These are phyloP conservation scores for Pyrenochaeta sp. DNA, from an alignment of 2,329 filamentous ascomycete genomes.

Conservation along the genomic window DNA sequence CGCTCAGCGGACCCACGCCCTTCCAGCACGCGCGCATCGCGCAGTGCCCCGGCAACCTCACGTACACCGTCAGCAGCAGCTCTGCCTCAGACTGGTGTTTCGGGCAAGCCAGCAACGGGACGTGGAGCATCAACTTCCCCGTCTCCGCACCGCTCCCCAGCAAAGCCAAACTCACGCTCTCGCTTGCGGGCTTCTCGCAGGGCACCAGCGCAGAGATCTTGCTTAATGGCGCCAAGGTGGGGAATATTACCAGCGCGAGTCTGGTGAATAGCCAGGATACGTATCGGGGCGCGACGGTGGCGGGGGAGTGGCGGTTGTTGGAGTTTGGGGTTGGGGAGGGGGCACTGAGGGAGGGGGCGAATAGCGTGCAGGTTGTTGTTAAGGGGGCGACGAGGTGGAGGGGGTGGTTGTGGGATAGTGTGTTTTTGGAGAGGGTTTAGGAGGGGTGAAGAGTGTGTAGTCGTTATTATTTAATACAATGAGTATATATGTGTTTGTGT, in stretches of 20 bases:
- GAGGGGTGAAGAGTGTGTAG: neutral
- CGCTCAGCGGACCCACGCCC: constrained; percentile 51
- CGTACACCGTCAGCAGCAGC: constrained; percentile 52
- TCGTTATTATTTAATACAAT: too few species aligned
- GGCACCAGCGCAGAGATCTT: constrained; percentile 52
- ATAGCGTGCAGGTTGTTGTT: constrained; percentile 49
- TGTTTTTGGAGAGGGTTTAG: constrained; percentile 47
- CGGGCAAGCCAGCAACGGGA: constrained; percentile 51
- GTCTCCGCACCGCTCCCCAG: constrained; percentile 22
- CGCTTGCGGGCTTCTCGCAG: constrained; percentile 55
- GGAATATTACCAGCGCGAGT: constrained; percentile 49
- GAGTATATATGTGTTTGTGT: too few species aligned
- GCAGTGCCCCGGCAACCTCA: constrained; percentile 55
- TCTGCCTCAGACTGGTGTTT: constrained; percentile 57
- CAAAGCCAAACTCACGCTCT: constrained; percentile 52
- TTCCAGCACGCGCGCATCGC: constrained; percentile 56
- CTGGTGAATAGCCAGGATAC: constrained; percentile 56
- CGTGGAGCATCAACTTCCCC: constrained; percentile 46
- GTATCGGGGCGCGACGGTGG: constrained; percentile 57
- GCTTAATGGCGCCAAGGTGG: constrained; percentile 52
- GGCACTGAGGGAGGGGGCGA: constrained; percentile 41
- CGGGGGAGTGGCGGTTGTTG: constrained; percentile 58
- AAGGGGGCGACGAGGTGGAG: constrained; percentile 47
- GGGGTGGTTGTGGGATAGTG: constrained; percentile 54
- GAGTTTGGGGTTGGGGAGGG: constrained; percentile 48